Conservation (phyloP, 768 basidiomycete genomes). For the Pholiota conissans region DNA sequence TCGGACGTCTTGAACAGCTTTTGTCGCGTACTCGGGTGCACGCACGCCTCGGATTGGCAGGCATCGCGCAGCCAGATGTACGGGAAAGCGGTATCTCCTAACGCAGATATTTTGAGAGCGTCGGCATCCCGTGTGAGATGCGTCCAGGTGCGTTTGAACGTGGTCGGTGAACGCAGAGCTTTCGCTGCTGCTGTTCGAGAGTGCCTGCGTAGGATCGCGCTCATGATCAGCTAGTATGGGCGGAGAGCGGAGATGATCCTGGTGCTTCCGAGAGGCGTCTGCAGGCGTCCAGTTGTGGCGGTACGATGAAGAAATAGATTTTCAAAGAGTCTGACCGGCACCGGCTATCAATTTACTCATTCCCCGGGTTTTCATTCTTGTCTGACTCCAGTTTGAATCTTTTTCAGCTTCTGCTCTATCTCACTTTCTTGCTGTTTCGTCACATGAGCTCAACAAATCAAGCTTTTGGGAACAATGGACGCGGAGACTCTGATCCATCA, state of each 20-base stretch:
- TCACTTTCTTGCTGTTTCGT: too few species aligned
- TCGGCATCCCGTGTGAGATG: constrained; percentile 25
- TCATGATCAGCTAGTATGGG: too few species aligned
- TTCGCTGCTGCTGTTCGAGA: background rate
- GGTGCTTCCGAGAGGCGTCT: too few species aligned
- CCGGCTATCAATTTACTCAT: too few species aligned
- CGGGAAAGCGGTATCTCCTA: constrained; percentile 51
- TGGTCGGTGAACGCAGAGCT: background rate
- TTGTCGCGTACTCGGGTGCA: constrained; percentile 80
- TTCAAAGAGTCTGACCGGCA: too few species aligned
- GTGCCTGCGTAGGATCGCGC: background rate
- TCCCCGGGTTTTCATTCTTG: too few species aligned
- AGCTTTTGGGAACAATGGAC: too few species aligned
- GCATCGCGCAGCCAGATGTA: constrained; percentile 85
- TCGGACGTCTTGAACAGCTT: constrained; percentile 75
- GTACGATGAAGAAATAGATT: background rate
- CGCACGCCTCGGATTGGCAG: constrained; percentile 69
- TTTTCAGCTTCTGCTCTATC: too few species aligned
- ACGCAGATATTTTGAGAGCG: constrained; percentile 35
- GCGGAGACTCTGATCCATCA: too few species aligned
- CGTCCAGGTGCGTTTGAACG: constrained; percentile 26
- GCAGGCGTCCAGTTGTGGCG: background rate
- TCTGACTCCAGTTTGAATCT: too few species aligned
- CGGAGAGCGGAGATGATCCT: too few species aligned
- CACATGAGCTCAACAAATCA: too few species aligned